A percentile compares a stretch with the other conserved stretches of the same genome.
Evolutionary conservation across 345 rosid genomes (phyloP).

Genomic region (Anastatica hierochuntica): DNA sequence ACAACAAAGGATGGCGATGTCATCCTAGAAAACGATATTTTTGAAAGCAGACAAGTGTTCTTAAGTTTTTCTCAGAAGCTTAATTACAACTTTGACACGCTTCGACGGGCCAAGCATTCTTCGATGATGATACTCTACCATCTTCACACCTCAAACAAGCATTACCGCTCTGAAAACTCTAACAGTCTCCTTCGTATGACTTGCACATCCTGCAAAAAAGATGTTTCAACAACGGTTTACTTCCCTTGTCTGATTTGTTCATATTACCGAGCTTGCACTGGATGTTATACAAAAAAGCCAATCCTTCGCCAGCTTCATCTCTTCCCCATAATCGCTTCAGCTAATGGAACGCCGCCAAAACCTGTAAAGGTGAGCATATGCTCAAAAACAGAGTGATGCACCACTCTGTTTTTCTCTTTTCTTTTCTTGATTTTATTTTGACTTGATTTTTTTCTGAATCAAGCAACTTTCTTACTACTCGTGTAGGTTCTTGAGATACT

Average conservation of each 20-base stretch:
- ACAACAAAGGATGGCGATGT: conserved; percentile 45
- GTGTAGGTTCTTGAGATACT: conserved; percentile 15
- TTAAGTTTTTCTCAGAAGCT: conserved; percentile 45
- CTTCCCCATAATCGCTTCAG: conserved; percentile 3
- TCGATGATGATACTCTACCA: conserved; percentile 69
- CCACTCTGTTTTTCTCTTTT: neutral
- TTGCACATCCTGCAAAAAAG: conserved; percentile 37
- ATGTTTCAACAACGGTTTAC: conserved; percentile 17
- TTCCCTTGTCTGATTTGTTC: conserved; percentile 32
- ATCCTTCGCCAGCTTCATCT: conserved; percentile 13
- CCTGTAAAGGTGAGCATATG: conserved; percentile 7
- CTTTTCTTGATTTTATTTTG: neutral
- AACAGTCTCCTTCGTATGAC: neutral
- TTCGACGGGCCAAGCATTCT: conserved; percentile 65
- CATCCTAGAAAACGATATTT: conserved; percentile 27
- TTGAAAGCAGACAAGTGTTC: conserved; percentile 47
- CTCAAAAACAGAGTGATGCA: no score
- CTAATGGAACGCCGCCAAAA: neutral
- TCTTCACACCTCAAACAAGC: conserved; percentile 27
- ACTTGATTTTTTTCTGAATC: neutral
- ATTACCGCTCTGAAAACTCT: neutral
- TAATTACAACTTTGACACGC: conserved; percentile 49
- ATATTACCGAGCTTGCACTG: conserved; percentile 25
- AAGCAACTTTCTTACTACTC: neutral
- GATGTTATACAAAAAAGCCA: conserved; percentile 26